Evolutionary conservation across 2,329 filamentous ascomycete genomes (phyloP).

Genomic region (Zarea fungicola): DNA sequence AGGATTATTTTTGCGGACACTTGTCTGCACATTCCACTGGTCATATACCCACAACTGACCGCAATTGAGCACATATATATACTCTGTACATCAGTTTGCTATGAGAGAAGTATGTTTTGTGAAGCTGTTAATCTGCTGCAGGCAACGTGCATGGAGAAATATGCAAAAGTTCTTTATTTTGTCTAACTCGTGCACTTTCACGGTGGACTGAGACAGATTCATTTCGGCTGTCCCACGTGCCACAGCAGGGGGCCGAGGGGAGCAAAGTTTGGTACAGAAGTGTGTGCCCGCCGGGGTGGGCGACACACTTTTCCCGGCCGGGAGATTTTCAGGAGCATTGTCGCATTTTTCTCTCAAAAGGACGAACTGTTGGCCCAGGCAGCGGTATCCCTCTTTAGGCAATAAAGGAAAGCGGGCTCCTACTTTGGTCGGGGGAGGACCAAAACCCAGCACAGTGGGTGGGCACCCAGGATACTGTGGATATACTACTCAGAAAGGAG

Average conservation of each 20-base stretch:
- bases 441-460: background rate
- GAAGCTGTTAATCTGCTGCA: too few species aligned
- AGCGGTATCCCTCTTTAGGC: conserved; percentile 5
- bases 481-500: too few species aligned
- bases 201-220: background rate
- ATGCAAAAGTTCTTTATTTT: too few species aligned
- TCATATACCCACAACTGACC: conserved; percentile 12
- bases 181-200: too few species aligned
- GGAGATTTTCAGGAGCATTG: background rate
- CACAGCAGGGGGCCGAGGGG: background rate
- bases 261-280: background rate
- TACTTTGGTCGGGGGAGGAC: background rate
- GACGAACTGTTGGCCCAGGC: conserved; percentile 5
- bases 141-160: too few species aligned
- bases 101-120: too few species aligned
- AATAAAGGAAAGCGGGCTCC: background rate
- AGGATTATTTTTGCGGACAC: background rate
- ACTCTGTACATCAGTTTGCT: too few species aligned
- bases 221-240: conserved; percentile 6
- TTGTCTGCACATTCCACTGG: conserved; percentile 1
- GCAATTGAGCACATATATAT: conserved; percentile 4
- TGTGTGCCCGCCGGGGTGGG: background rate
- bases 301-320: background rate
- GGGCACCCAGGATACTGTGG: too few species aligned
- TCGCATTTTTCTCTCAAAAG: background rate